Percentiles rank a stretch among this genome's conserved stretches.
phyloP scores from a whole-genome alignment of 306 rosid species.

The Purshia tridentata region DNA sequence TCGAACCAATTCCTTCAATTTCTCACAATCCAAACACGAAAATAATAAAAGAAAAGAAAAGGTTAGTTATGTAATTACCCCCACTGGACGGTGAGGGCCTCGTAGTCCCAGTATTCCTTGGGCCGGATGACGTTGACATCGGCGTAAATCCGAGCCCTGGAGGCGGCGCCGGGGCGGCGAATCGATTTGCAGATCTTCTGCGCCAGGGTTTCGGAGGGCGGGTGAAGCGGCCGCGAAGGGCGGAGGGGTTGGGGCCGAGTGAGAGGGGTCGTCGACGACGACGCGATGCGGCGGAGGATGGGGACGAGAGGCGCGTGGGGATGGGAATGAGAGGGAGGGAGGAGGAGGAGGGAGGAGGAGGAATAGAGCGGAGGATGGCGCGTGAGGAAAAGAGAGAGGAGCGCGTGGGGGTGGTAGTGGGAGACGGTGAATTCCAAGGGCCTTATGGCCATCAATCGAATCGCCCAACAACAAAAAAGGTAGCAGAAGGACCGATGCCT shows the following conservation, averaged over 20 bases:
- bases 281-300: conserved; percentile 42
- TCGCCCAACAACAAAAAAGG: conserved; percentile 17
- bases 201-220: conserved; percentile 61
- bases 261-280: conserved; percentile 40
- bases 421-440: conserved; percentile 53
- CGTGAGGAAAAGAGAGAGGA: neutral
- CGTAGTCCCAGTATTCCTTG: conserved; percentile 93
- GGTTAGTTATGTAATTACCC: conserved; percentile 44
- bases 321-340: conserved; percentile 1
- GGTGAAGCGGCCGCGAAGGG: conserved; percentile 33
- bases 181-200: conserved; percentile 90
- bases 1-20: neutral
- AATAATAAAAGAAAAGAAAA: neutral
- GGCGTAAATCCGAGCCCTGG: conserved; percentile 78
- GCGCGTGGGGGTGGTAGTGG: conserved; percentile 19
- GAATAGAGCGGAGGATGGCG: neutral
- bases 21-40: neutral
- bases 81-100: conserved; percentile 92
- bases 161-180: conserved; percentile 98
- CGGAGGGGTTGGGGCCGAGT: conserved; percentile 27
- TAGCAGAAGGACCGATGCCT: neutral
- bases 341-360: neutral
- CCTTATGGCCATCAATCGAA: conserved; percentile 75
- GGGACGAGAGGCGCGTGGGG: conserved; percentile 14
- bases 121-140: conserved; percentile 91